These are phyloP conservation scores for Colletotrichum liriopes DNA, from an alignment of 2,329 filamentous ascomycete species.

Conservation along the genomic window DNA sequence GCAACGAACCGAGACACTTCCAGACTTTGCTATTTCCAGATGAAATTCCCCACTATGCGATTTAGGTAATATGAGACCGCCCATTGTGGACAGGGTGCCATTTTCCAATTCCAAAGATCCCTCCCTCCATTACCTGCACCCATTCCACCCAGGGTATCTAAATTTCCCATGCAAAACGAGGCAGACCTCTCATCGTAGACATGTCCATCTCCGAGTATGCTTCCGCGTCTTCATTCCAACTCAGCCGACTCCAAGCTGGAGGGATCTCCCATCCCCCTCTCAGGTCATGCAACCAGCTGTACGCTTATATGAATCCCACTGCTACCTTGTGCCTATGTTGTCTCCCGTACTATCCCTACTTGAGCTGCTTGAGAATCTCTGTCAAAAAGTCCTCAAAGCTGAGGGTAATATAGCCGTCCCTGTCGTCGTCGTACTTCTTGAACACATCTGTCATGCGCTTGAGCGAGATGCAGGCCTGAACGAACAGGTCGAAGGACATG, in stretches of 20 bases:
- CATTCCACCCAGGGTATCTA: slow-evolving; percentile 40
- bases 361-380: slow-evolving; percentile 75
- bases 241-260: neutral
- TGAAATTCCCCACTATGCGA: neutral
- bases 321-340: neutral
- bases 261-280: neutral
- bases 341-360: slow-evolving; percentile 51
- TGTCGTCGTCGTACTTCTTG: slow-evolving; percentile 98
- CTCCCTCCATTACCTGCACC: slow-evolving; percentile 29
- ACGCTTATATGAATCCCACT: neutral
- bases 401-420: slow-evolving; percentile 91
- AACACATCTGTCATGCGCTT: slow-evolving; percentile 99
- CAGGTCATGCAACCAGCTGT: neutral
- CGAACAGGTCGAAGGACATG: slow-evolving; percentile 96
- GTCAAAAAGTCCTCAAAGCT: slow-evolving; percentile 87
- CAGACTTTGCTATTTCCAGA: neutral
- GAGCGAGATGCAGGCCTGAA: slow-evolving; percentile 95
- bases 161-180: slow-evolving; percentile 27
- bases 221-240: neutral
- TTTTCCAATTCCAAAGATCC: slow-evolving; percentile 2
- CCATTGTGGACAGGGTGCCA: slow-evolving; percentile 17
- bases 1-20: neutral
- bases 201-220: slow-evolving; percentile 1
- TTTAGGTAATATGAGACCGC: slow-evolving; percentile 22
- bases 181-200: slow-evolving; percentile 8